Conservation (phyloP, 2,329 filamentous ascomycete species). For the Metarhizium brunneum region DNA sequence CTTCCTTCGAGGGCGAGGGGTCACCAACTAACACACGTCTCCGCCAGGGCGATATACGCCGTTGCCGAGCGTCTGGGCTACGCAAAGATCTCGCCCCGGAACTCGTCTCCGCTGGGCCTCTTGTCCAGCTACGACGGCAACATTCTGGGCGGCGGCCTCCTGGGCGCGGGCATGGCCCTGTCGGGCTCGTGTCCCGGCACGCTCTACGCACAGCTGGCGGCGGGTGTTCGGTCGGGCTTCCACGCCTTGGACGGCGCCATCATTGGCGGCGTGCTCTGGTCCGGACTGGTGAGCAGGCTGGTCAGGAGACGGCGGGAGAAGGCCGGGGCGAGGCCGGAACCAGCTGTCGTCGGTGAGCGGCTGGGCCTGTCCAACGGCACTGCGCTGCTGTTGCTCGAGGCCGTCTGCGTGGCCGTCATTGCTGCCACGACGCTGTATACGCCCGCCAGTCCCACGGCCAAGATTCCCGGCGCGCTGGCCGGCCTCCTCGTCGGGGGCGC, state of each 20-base stretch:
- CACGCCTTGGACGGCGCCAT: slow-evolving; percentile 45
- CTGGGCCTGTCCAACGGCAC: slow-evolving; percentile 28
- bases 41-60: slow-evolving; percentile 35
- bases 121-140: slow-evolving; percentile 53
- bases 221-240: slow-evolving; percentile 40
- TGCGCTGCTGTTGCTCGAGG: slow-evolving; percentile 33
- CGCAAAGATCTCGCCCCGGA: slow-evolving; percentile 35
- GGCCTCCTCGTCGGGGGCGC: slow-evolving; percentile 49
- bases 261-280: slow-evolving; percentile 45
- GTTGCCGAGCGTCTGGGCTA: slow-evolving; percentile 33
- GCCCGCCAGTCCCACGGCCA: slow-evolving; percentile 18
- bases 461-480: slow-evolving; percentile 38
- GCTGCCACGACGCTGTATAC: slow-evolving; percentile 24
- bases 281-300: slow-evolving; percentile 29
- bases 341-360: slow-evolving; percentile 27
- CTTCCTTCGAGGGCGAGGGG: no score
- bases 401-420: slow-evolving; percentile 30
- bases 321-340: slow-evolving; percentile 16
- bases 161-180: slow-evolving; percentile 58
- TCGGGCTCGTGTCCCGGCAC: slow-evolving; percentile 59
- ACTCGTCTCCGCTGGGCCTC: slow-evolving; percentile 41
- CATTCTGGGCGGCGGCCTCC: slow-evolving; percentile 50
- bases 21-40: not conserved
- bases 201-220: slow-evolving; percentile 49
- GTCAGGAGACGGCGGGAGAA: slow-evolving; percentile 19